phyloP scores from a whole-genome alignment of 1,284 basidiomycete species.

The Ustilago curta region DNA sequence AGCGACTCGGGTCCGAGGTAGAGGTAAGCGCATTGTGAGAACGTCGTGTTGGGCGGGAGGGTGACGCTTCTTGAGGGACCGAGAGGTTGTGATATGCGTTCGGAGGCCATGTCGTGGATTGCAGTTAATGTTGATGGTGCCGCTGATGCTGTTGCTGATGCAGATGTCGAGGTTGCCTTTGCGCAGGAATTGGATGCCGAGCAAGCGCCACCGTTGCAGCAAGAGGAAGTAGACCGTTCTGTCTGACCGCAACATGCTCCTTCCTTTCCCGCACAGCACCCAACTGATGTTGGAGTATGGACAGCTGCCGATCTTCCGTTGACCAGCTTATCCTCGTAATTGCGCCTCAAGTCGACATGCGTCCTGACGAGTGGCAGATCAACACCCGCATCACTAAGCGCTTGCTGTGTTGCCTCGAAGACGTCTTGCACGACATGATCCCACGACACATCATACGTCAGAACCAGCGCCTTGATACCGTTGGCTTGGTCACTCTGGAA shows the following conservation, averaged over 20 bases:
- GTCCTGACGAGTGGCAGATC: constrained; percentile 42
- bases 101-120: constrained; percentile 46
- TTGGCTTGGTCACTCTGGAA: background rate
- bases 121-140: constrained; percentile 38
- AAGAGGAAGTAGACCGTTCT: constrained; percentile 9
- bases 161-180: constrained; percentile 19
- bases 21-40: constrained; percentile 72
- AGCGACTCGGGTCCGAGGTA: constrained; percentile 89
- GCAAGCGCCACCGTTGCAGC: constrained; percentile 14
- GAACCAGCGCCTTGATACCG: constrained; percentile 70
- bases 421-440: constrained; percentile 70
- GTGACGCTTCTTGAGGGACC: constrained; percentile 35
- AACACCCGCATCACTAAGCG: constrained; percentile 24
- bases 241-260: background rate
- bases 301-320: constrained; percentile 17
- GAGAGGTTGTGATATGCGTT: constrained; percentile 57
- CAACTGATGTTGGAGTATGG: background rate
- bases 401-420: constrained; percentile 70
- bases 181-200: constrained; percentile 10
- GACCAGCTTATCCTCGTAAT: constrained; percentile 53
- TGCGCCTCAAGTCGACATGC: constrained; percentile 53
- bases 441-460: constrained; percentile 86
- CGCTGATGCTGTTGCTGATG: constrained; percentile 60
- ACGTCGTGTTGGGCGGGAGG: constrained; percentile 16
- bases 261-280: constrained; percentile 1